Evolutionary conservation across 345 rosid genomes (phyloP).

Genomic region (Citrus mangshanensis): DNA sequence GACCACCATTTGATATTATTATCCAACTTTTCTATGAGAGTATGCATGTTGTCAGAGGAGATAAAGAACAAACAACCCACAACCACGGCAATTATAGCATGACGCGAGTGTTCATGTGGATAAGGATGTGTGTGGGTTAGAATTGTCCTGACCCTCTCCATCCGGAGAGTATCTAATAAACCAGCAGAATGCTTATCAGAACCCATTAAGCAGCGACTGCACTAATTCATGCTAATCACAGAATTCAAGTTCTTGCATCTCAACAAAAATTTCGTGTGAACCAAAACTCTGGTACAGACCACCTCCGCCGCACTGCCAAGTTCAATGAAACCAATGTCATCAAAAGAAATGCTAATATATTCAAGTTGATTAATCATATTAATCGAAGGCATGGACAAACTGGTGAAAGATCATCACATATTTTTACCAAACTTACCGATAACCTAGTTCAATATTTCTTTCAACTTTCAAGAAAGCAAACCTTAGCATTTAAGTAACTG

Average conservation of each 20-base stretch:
- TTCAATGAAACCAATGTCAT: background rate
- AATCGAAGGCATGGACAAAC: background rate
- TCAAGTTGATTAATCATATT: background rate
- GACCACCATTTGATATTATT: slow-evolving; percentile 97
- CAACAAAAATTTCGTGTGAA: slow-evolving; percentile 15
- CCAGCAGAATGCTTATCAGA: slow-evolving; percentile 50
- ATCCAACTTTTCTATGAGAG: slow-evolving; percentile 87
- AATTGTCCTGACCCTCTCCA: slow-evolving; percentile 93
- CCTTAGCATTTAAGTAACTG: background rate
- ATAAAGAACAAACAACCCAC: slow-evolving; percentile 95
- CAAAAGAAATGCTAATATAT: background rate
- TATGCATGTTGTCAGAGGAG: slow-evolving; percentile 95
- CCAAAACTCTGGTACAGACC: slow-evolving; percentile 14
- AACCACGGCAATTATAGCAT: slow-evolving; percentile 89
- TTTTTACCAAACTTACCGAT: background rate
- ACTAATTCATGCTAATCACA: background rate
- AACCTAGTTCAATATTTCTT: background rate
- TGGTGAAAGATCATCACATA: background rate
- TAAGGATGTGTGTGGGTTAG: slow-evolving; percentile 83
- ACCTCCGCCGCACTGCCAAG: slow-evolving; percentile 20
- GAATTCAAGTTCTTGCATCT: slow-evolving; percentile 16
- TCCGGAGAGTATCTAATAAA: slow-evolving; percentile 53
- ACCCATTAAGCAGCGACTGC: slow-evolving; percentile 38
- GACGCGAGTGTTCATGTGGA: slow-evolving; percentile 98
- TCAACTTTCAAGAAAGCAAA: slow-evolving; percentile 2